These are phyloP conservation scores for Trichoderma cornu-damae DNA, from an alignment of 2,329 filamentous ascomycete species.

Conservation along the genomic window DNA sequence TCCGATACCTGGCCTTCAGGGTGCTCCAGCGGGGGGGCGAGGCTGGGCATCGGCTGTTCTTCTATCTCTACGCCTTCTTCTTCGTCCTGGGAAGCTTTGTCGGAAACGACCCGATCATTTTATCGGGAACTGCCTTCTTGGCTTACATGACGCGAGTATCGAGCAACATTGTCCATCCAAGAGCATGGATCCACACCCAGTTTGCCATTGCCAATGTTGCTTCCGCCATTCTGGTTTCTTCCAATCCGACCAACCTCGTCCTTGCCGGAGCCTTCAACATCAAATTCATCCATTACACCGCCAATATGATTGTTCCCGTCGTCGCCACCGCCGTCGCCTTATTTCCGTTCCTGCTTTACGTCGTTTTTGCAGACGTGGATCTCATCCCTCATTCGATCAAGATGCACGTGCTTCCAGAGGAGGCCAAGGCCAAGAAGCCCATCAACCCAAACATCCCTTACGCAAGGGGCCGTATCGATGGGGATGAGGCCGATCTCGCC, in stretches of 20 bases:
- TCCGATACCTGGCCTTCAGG: constrained; percentile 64
- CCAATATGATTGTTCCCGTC: constrained; percentile 72
- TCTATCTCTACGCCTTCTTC: constrained; percentile 70
- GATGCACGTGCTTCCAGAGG: constrained; percentile 61
- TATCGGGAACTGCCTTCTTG: constrained; percentile 68
- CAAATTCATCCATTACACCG: constrained; percentile 67
- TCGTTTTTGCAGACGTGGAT: constrained; percentile 59
- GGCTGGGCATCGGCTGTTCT: constrained; percentile 62
- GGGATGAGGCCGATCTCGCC: constrained; percentile 42
- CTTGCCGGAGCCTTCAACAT: constrained; percentile 67
- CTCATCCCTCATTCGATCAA: constrained; percentile 62
- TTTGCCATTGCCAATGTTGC: constrained; percentile 69
- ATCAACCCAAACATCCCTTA: constrained; percentile 70
- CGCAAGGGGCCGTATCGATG: constrained; percentile 50
- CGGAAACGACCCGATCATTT: constrained; percentile 70
- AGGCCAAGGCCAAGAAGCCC: constrained; percentile 49
- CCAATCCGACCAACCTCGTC: constrained; percentile 72
- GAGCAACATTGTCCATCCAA: constrained; percentile 64
- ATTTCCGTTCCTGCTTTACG: constrained; percentile 65
- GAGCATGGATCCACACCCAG: constrained; percentile 69
- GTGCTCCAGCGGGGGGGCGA: constrained; percentile 63
- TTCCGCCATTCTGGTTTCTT: constrained; percentile 71
- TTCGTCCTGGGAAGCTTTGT: constrained; percentile 62
- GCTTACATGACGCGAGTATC: constrained; percentile 74
- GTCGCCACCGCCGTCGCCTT: constrained; percentile 61